These are phyloP conservation scores for Sporothrix curviconia DNA, from an alignment of 2,329 filamentous ascomycete species.

Conservation along the genomic window DNA sequence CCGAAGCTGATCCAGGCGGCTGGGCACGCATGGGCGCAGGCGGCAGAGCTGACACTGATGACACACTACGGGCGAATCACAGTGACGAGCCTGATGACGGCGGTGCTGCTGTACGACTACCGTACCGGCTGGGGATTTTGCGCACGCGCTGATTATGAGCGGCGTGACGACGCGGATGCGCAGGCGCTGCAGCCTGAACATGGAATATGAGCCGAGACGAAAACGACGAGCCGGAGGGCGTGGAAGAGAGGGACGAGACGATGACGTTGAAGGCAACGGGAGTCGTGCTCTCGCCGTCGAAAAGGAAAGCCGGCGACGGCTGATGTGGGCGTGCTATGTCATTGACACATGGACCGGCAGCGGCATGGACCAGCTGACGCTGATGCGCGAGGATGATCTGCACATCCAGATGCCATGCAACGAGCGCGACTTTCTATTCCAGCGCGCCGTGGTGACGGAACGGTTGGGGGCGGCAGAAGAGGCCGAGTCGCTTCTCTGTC, in stretches of 20 bases:
- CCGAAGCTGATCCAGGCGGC: conserved; percentile 1
- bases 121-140: conserved; percentile 11
- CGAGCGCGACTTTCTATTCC: conserved; percentile 46
- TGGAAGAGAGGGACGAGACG: conserved; percentile 28
- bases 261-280: conserved; percentile 33
- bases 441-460: not conserved
- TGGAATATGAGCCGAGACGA: conserved; percentile 1
- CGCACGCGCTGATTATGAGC: conserved; percentile 11
- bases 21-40: conserved; percentile 12
- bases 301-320: conserved; percentile 28
- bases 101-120: conserved; percentile 16
- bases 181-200: conserved; percentile 16
- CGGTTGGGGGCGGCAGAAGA: not conserved
- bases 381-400: conserved; percentile 24
- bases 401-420: conserved; percentile 43
- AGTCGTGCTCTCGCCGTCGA: conserved; percentile 24
- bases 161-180: conserved; percentile 13
- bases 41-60: conserved; percentile 8
- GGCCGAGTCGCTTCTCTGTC: no score
- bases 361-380: conserved; percentile 15
- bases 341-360: conserved; percentile 37
- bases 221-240: not conserved
- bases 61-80: conserved; percentile 10
- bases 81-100: conserved; percentile 10
- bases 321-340: conserved; percentile 44